Base-by-base conservation (phyloP, 108 stramenopile genomes). In the Nitzschia putrida region DNA sequence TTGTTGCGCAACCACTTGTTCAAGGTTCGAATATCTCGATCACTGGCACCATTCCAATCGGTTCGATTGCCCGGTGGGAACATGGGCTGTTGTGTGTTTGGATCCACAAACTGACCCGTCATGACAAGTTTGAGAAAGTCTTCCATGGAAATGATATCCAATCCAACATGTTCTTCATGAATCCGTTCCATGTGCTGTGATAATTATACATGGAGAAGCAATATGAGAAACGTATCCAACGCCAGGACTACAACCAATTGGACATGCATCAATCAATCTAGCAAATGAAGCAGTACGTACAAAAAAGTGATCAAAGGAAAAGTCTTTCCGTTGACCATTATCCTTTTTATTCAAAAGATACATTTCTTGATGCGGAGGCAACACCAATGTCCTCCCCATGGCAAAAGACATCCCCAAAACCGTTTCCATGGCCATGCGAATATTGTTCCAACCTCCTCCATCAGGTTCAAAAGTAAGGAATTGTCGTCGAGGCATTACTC, bases 401-500 rank as follows among this genome's bases (percentile, higher is more conserved):
- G 93, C 92, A 69, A 85, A 81, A 8, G 97, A 94, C 70, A 97
- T 86, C 3, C 44, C 55, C 22, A 80, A 22, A 7, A 80, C 73
- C 12, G 73, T 80, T 57, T 80, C 79, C 73, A 96, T 80, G 45
- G 85, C 72, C 95, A 70, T 73, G 44, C 97, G 90, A 67, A 96
- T 93, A 76, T 98, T 98, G 79, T 98, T 98, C 80, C 90, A 98
- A 4, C 97, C 97, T 14, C 95, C 95, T 21, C 57, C 49, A 64
- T 82, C 85, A 12, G 96, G 92, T 80, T 98, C 96, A 72, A 97
- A 96, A n/a, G 96, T 96, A 50, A 98, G 50, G 70, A 92, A 98
- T 66, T 90, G 82, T 0, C 44, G 21, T 26, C 73, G 74, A n/a
- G n/a, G n/a, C n/a, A n/a, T n/a, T n/a, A n/a, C n/a, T n/a, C n/a